Evolutionary conservation across 2,329 filamentous ascomycete genomes (phyloP).

Genomic region (Colletotrichum tamarilloi): DNA sequence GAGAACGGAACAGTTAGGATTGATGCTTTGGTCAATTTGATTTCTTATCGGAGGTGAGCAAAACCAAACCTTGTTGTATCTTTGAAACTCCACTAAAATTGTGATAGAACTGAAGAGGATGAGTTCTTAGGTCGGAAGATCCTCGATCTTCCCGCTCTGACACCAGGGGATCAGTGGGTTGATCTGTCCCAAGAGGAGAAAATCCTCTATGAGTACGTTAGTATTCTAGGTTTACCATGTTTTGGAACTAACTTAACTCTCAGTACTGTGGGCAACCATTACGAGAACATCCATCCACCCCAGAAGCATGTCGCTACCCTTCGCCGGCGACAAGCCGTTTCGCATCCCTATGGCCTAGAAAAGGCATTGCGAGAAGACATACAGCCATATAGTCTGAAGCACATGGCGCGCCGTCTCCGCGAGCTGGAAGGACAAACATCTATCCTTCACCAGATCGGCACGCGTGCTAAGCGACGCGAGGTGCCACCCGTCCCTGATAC

Average conservation of each 20-base stretch:
- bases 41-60: conserved; percentile 21
- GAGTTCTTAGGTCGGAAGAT: conserved; percentile 42
- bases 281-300: not conserved
- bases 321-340: conserved; percentile 37
- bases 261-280: not conserved
- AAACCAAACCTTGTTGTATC: not conserved
- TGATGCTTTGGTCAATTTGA: conserved; percentile 27
- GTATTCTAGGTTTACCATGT: not conserved
- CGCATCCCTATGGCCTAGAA: conserved; percentile 45
- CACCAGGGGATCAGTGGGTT: conserved; percentile 38
- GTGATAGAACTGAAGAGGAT: conserved; percentile 41
- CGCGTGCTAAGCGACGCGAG: not conserved
- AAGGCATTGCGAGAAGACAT: conserved; percentile 33
- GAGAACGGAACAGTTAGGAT: not conserved
- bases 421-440: not conserved
- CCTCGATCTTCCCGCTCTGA: conserved; percentile 38
- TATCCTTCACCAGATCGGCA: conserved; percentile 15
- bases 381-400: not conserved
- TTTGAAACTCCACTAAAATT: not conserved
- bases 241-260: not conserved
- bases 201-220: conserved; percentile 41
- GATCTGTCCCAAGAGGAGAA: conserved; percentile 42
- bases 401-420: not conserved
- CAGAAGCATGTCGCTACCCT: not conserved
- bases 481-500: no score